Percentiles rank a stretch among this genome's conserved stretches.
Evolutionary conservation across 1,284 basidiomycete genomes (phyloP).

Genomic region (Ustilago crameri): DNA sequence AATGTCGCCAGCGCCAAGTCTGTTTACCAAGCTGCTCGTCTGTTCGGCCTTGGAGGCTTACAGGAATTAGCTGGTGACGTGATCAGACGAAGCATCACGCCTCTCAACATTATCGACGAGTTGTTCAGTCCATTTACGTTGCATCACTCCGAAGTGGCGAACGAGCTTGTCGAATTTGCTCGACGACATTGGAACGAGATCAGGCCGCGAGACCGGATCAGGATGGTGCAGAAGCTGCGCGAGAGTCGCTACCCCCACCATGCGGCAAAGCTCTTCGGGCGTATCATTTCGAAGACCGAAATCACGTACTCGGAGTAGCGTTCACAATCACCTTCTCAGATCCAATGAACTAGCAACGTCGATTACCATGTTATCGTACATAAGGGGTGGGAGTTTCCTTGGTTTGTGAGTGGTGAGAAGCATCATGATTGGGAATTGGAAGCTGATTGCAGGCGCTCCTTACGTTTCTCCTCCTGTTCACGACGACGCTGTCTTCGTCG

Average conservation of each 20-base stretch:
- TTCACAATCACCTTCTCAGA: no score
- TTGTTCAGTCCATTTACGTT: constrained; percentile 24
- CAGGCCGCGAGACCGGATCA: not conserved
- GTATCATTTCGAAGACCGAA: no score
- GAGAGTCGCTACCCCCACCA: no score
- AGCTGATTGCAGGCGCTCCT: constrained; percentile 30
- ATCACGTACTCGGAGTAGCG: no score
- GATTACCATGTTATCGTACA: no score
- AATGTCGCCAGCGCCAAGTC: constrained; percentile 27
- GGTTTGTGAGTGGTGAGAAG: not conserved
- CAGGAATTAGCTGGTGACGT: constrained; percentile 11
- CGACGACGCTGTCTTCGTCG: constrained; percentile 54
- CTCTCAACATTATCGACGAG: constrained; percentile 21
- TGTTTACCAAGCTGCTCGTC: constrained; percentile 25
- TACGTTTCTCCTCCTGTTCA: constrained; percentile 54
- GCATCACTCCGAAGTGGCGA: constrained; percentile 3
- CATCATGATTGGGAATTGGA: constrained; percentile 9
- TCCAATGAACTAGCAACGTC: no score
- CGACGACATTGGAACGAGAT: constrained; percentile 35
- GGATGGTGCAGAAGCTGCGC: not conserved
- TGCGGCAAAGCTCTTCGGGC: no score
- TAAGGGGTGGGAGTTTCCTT: no score
- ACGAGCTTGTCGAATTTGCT: constrained; percentile 17
- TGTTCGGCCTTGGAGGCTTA: constrained; percentile 10
- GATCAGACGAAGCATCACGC: constrained; percentile 11